Percentiles rank a stretch among this genome's conserved stretches.
Evolutionary conservation across 345 rosid species (phyloP).

Genomic region (Lepidium sativum): DNA sequence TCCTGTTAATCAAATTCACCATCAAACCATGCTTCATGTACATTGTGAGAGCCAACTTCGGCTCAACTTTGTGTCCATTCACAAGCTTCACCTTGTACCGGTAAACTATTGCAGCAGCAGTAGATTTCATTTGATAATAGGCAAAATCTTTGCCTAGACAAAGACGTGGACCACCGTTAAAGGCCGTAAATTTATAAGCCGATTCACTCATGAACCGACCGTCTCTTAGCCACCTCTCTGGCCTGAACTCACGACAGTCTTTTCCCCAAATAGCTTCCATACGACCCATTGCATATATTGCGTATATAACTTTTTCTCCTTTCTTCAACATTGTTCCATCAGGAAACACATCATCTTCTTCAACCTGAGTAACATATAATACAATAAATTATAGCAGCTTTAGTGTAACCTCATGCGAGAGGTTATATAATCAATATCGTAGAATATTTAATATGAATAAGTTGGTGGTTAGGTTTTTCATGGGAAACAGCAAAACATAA

Average conservation of each 20-base stretch:
- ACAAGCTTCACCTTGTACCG: slow-evolving; percentile 52
- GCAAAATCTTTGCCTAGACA: slow-evolving; percentile 95
- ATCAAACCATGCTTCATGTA: slow-evolving; percentile 67
- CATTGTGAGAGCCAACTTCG: slow-evolving; percentile 80
- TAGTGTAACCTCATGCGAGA: not conserved
- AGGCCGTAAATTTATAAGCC: slow-evolving; percentile 83
- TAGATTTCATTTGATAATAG: slow-evolving; percentile 82
- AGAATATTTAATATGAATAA: not conserved
- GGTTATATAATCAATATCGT: not conserved
- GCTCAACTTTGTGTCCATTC: slow-evolving; percentile 43
- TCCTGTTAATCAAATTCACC: slow-evolving; percentile 22
- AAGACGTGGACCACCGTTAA: slow-evolving; percentile 90
- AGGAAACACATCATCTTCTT: slow-evolving; percentile 74
- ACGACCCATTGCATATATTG: slow-evolving; percentile 87
- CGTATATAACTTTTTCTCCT: slow-evolving; percentile 85
- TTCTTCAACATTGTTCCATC: slow-evolving; percentile 78
- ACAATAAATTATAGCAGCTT: not conserved
- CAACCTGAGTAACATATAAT: slow-evolving; percentile 33
- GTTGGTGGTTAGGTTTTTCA: slow-evolving; percentile 9
- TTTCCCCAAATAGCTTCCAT: slow-evolving; percentile 94
- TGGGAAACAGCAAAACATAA: slow-evolving; percentile 2
- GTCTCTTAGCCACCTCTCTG: slow-evolving; percentile 87
- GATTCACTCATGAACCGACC: slow-evolving; percentile 77
- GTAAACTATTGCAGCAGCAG: slow-evolving; percentile 63
- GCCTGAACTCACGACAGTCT: slow-evolving; percentile 71